These are phyloP conservation scores for Penicillium macrosclerotiorum DNA, from an alignment of 495 filamentous ascomycete species.

Conservation along the genomic window DNA sequence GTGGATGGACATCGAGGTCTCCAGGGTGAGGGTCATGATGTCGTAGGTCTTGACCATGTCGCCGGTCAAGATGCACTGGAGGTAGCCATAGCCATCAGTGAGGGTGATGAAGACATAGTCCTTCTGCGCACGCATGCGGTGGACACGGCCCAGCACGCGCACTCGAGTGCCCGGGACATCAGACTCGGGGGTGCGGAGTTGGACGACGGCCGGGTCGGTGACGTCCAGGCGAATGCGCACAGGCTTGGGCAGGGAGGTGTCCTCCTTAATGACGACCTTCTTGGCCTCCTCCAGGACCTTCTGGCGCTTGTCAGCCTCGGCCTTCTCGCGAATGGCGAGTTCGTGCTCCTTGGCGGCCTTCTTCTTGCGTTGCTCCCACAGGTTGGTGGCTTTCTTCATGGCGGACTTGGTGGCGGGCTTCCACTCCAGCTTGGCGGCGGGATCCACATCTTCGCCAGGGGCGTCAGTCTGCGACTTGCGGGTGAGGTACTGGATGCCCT, in stretches of 20 bases:
- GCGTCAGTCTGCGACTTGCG: conserved; percentile 67
- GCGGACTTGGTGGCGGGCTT: conserved; percentile 80
- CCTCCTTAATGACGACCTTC: conserved; percentile 79
- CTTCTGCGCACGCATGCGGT: conserved; percentile 82
- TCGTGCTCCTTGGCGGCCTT: conserved; percentile 71
- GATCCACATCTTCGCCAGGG: conserved; percentile 53
- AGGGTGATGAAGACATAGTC: conserved; percentile 84
- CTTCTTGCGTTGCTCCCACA: conserved; percentile 71
- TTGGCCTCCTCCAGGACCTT: conserved; percentile 79
- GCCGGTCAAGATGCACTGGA: conserved; percentile 86
- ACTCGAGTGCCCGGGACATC: conserved; percentile 71
- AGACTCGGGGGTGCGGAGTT: conserved; percentile 54
- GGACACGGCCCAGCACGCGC: conserved; percentile 80
- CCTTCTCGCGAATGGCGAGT: conserved; percentile 64
- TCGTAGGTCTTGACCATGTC: conserved; percentile 90
- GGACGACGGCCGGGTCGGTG: conserved; percentile 56
- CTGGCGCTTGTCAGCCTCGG: conserved; percentile 66
- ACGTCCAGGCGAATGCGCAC: conserved; percentile 70
- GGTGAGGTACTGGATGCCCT: conserved; percentile 61
- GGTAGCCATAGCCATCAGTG: conserved; percentile 81
- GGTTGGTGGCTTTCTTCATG: conserved; percentile 75
- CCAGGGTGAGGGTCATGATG: conserved; percentile 80
- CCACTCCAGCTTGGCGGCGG: conserved; percentile 59
- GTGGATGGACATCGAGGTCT: conserved; percentile 82
- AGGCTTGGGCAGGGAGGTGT: conserved; percentile 74